Percentiles rank a stretch among this genome's conserved stretches.
Conservation (phyloP, 345 rosid genomes). For the Geranium rotundifolium region DNA sequence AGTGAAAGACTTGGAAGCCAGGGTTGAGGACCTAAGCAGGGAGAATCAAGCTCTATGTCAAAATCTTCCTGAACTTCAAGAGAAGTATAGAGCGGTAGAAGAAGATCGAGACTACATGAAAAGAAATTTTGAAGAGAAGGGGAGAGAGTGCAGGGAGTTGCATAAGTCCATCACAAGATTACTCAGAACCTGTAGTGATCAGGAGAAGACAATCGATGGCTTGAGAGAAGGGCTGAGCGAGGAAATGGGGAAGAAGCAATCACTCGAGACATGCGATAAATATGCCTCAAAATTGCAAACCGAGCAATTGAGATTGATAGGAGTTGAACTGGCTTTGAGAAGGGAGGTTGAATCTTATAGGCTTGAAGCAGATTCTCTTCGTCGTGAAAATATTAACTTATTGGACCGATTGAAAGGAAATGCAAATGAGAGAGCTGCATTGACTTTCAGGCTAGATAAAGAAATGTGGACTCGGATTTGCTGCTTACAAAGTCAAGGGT, state of each 20-base stretch:
- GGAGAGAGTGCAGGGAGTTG: constrained; percentile 77
- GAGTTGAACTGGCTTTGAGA: constrained; percentile 68
- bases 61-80: constrained; percentile 42
- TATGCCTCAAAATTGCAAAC: constrained; percentile 42
- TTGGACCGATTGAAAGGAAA: constrained; percentile 62
- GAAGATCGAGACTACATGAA: constrained; percentile 41
- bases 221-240: constrained; percentile 43
- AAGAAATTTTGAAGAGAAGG: constrained; percentile 74
- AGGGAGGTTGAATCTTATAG: constrained; percentile 54
- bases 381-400: constrained; percentile 67
- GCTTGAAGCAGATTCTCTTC: constrained; percentile 65
- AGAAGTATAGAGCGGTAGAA: constrained; percentile 38
- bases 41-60: constrained; percentile 45
- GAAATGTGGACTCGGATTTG: constrained; percentile 51
- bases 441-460: constrained; percentile 57
- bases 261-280: constrained; percentile 34
- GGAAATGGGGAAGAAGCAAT: constrained; percentile 33
- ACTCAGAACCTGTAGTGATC: constrained; percentile 65
- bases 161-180: constrained; percentile 64
- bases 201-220: constrained; percentile 75
- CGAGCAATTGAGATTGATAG: constrained; percentile 83
- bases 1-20: constrained; percentile 42
- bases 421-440: constrained; percentile 35
- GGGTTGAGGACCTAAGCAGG: constrained; percentile 33
- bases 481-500: constrained; percentile 73